These are phyloP conservation scores for Capronia coronata DNA, from an alignment of 2,329 filamentous ascomycete species.

Conservation along the genomic window DNA sequence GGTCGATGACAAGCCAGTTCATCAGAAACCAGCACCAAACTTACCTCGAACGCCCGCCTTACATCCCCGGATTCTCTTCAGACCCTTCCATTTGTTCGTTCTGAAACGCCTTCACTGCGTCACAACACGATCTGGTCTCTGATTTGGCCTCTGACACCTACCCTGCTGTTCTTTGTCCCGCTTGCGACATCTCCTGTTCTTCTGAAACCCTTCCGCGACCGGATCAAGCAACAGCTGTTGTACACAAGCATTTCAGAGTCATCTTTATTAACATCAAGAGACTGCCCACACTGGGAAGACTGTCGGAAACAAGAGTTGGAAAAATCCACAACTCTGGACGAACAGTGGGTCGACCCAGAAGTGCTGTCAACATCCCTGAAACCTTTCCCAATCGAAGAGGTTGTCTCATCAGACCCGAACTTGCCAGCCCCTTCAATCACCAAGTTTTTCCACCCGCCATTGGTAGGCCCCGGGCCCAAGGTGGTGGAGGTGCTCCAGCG, in stretches of 20 bases:
- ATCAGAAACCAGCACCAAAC: neutral
- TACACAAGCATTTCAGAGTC: neutral
- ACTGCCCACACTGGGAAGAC: neutral
- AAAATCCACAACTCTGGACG: conserved; percentile 4
- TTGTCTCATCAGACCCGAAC: neutral
- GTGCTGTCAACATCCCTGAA: conserved; percentile 19
- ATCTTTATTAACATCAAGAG: neutral
- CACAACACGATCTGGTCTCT: conserved; percentile 7
- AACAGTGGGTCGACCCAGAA: conserved; percentile 14
- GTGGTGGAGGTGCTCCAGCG: conserved; percentile 6
- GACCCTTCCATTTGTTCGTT: neutral
- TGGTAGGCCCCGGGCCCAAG: neutral
- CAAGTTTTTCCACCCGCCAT: conserved; percentile 12
- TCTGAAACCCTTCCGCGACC: conserved; percentile 18
- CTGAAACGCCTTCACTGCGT: conserved; percentile 21
- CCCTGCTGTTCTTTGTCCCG: neutral
- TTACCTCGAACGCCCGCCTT: neutral
- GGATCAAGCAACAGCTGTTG: conserved; percentile 10
- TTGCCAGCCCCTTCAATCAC: conserved; percentile 17
- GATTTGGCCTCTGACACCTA: conserved; percentile 4
- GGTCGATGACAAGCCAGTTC: neutral
- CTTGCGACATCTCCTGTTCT: conserved; percentile 11
- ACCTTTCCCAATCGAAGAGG: conserved; percentile 23
- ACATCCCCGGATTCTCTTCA: conserved; percentile 2
- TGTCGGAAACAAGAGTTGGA: conserved; percentile 2